phyloP scores from a whole-genome alignment of 2,329 filamentous ascomycete genomes.

The Aspergillus tanneri region DNA sequence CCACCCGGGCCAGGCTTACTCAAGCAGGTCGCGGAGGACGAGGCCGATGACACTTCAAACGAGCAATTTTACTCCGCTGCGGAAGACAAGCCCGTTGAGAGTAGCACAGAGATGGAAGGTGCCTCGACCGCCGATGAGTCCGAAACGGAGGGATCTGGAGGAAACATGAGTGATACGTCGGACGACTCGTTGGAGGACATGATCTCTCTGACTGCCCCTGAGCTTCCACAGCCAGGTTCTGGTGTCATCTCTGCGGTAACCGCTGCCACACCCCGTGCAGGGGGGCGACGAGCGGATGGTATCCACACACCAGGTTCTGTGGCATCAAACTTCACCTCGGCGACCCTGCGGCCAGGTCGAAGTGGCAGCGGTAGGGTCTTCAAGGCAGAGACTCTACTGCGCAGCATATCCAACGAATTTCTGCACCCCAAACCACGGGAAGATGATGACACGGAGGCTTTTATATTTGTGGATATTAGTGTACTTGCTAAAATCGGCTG shows the following conservation, averaged over 20 bases:
- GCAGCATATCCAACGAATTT: conserved; percentile 69
- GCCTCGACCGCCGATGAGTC: conserved; percentile 60
- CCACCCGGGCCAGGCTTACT: conserved; percentile 53
- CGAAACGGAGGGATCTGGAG: conserved; percentile 54
- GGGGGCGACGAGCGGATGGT: conserved; percentile 69
- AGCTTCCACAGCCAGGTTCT: conserved; percentile 71
- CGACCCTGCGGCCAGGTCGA: conserved; percentile 72
- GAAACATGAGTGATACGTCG: conserved; percentile 70
- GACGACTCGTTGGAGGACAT: conserved; percentile 92
- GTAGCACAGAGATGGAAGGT: conserved; percentile 50
- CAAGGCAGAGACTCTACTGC: conserved; percentile 74
- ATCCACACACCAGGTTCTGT: conserved; percentile 82
- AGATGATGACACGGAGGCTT: conserved; percentile 82
- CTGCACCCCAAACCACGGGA: conserved; percentile 79
- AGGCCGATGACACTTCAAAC: conserved; percentile 78
- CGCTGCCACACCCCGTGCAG: conserved; percentile 75
- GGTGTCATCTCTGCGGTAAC: conserved; percentile 78
- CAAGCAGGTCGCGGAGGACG: conserved; percentile 59
- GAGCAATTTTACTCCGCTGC: conserved; percentile 92
- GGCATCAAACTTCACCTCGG: conserved; percentile 82
- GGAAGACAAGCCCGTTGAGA: conserved; percentile 63
- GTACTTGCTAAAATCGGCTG: conserved; percentile 87
- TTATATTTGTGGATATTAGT: conserved; percentile 85
- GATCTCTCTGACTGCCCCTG: conserved; percentile 81
- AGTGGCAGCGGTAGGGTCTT: conserved; percentile 72